Conservation (phyloP, 345 rosid genomes). For the Raphanus raphanistrum region DNA sequence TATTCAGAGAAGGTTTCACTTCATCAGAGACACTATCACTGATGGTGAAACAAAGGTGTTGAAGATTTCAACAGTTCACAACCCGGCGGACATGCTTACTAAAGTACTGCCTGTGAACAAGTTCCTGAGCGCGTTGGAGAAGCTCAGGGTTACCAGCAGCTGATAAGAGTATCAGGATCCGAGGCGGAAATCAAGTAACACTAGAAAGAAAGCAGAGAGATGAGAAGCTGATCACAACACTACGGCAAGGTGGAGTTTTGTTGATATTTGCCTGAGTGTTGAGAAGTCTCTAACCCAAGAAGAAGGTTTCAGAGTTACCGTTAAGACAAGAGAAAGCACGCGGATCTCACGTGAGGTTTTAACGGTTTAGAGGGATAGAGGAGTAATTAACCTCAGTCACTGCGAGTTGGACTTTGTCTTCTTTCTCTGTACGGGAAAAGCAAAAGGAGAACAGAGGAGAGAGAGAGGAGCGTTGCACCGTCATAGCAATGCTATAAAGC, state of each 20-base stretch:
- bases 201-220: not conserved
- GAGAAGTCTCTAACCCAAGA: no score
- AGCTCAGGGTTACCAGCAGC: not conserved
- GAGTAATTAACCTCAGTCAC: no score
- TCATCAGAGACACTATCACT: not conserved
- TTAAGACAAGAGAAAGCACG: no score
- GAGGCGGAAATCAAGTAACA: not conserved
- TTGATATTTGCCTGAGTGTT: no score
- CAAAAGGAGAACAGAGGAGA: not conserved
- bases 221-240: not conserved
- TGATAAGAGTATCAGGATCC: not conserved
- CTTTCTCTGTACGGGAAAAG: not conserved
- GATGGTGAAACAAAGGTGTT: not conserved
- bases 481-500: not conserved
- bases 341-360: no score
- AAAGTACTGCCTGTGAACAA: not conserved
- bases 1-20: not conserved
- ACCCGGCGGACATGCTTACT: no score
- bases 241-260: not conserved
- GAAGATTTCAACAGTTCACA: not conserved
- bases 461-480: not conserved
- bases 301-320: no score
- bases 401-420: not conserved
- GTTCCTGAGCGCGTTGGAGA: not conserved
- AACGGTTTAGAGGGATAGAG: no score